Base-by-base conservation (phyloP, 2,329 filamentous ascomycete species). In the Ophiobolus disseminans region DNA sequence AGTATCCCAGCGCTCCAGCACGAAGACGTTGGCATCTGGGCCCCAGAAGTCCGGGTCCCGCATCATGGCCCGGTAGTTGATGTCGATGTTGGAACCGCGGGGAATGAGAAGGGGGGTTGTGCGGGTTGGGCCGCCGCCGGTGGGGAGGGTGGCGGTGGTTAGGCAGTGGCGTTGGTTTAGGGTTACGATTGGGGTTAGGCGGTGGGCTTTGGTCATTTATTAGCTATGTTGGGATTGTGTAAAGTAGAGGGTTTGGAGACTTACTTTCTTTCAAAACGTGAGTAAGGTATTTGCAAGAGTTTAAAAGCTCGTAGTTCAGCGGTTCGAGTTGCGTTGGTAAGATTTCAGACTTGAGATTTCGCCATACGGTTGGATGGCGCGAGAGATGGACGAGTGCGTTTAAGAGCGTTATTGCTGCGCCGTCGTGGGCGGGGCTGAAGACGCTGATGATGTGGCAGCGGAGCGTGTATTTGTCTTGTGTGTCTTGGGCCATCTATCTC, bases 351-450 rank as follows among this genome's bases (percentile, higher is more conserved):
- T 53, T 48, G 6, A 65, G 49, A 31, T 55, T 59, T 8, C 31
- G 37, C 55, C 57, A 65, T 1, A 46, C 50, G 5, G 21, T 21
- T n/a, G 61, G 54, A 21, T 60, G 42, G 17, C 62, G 40, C 13
- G 60, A 55, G 4, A 66, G 50, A 31, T 65, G 56, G 23, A 59
- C 63, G 42, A 63, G 49, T 2, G 42, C 48, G 39, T 63, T 65
- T 31, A 47, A 54, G 7, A 66, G 40, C 6, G 57, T 46, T 6
- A 62, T 51, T 3, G 61, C 53, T n/a, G 50, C 50, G 1, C 43
- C 45, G 32, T 65, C 57, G 35, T 61, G 56, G 4, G 53, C 58
- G 3, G 57, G 55, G 11, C 54, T 57, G 43, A 65, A 65, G 4
- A 60, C 49, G 32, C 49, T 63, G 37, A 53, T 41, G 40, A 61